Evolutionary conservation across 2,329 filamentous ascomycete genomes (phyloP).

Genomic region (Allantophomopsis lycopodina): DNA sequence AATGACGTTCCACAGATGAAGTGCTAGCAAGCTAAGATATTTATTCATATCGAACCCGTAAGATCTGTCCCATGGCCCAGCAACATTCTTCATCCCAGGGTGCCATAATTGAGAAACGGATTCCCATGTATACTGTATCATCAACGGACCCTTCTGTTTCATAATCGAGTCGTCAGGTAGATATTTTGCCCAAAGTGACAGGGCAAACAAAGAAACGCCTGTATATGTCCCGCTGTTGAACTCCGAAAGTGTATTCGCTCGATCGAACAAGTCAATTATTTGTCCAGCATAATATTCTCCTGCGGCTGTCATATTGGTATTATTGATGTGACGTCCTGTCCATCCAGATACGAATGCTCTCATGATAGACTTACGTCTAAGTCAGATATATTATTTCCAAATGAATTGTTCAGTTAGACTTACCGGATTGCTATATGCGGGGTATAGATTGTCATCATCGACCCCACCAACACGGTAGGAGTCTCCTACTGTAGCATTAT

Average conservation of each 20-base stretch:
- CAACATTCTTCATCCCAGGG: constrained; percentile 42
- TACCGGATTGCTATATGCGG: constrained; percentile 43
- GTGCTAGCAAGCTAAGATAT: constrained; percentile 41
- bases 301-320: constrained; percentile 42
- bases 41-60: constrained; percentile 53
- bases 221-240: constrained; percentile 45
- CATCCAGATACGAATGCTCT: constrained; percentile 45
- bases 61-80: constrained; percentile 49
- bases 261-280: constrained; percentile 40
- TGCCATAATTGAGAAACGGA: constrained; percentile 39
- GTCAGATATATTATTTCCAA: too few relatives aligned
- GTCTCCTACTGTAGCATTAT: constrained; percentile 42
- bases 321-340: constrained; percentile 36
- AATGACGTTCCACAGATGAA: constrained; percentile 44
- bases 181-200: constrained; percentile 47
- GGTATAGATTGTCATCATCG: constrained; percentile 46
- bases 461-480: constrained; percentile 46
- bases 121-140: constrained; percentile 39
- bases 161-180: constrained; percentile 37
- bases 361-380: constrained; percentile 30
- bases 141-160: constrained; percentile 31
- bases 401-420: constrained; percentile 3
- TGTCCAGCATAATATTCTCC: constrained; percentile 42
- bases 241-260: constrained; percentile 39
- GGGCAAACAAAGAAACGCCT: constrained; percentile 43